Evolutionary conservation across 371 early-diverging fungal species (phyloP).

Genomic region (Saksenaea vasiformis): DNA sequence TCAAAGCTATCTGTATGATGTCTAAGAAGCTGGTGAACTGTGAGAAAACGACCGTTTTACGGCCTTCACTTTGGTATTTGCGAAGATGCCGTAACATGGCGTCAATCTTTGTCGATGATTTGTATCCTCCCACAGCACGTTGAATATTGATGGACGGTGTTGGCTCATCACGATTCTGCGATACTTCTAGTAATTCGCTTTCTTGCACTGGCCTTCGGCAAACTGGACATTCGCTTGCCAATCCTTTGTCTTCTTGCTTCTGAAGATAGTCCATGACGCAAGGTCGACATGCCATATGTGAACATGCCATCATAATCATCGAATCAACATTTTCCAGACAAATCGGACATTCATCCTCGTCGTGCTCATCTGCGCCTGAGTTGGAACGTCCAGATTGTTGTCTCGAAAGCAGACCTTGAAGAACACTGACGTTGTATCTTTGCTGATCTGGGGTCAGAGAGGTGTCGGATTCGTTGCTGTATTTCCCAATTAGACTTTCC

Average conservation of each 20-base stretch:
- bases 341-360: slow-evolving; percentile 35
- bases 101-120: slow-evolving; percentile 64
- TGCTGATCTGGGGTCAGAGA: not conserved
- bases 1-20: slow-evolving; percentile 61
- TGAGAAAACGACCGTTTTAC: slow-evolving; percentile 79
- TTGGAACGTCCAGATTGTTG: not conserved
- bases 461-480: slow-evolving; percentile 17
- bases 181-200: slow-evolving; percentile 53
- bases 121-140: slow-evolving; percentile 53
- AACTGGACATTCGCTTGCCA: slow-evolving; percentile 61
- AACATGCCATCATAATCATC: slow-evolving; percentile 62
- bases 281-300: slow-evolving; percentile 65
- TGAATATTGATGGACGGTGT: slow-evolving; percentile 29
- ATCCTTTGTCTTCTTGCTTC: slow-evolving; percentile 56
- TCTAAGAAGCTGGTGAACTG: slow-evolving; percentile 83
- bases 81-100: slow-evolving; percentile 56
- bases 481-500: slow-evolving; percentile 49
- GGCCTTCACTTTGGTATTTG: slow-evolving; percentile 27
- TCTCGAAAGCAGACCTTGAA: slow-evolving; percentile 12
- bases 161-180: slow-evolving; percentile 10
- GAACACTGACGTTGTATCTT: slow-evolving; percentile 14
- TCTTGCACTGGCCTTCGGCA: slow-evolving; percentile 58
- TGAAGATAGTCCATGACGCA: slow-evolving; percentile 65
- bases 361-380: not conserved
- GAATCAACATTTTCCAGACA: slow-evolving; percentile 48